Percentiles rank a stretch among this genome's conserved stretches.
phyloP scores from a whole-genome alignment of 805 yeast genomes.

The Wickerhamomyces kurtzmanii region DNA sequence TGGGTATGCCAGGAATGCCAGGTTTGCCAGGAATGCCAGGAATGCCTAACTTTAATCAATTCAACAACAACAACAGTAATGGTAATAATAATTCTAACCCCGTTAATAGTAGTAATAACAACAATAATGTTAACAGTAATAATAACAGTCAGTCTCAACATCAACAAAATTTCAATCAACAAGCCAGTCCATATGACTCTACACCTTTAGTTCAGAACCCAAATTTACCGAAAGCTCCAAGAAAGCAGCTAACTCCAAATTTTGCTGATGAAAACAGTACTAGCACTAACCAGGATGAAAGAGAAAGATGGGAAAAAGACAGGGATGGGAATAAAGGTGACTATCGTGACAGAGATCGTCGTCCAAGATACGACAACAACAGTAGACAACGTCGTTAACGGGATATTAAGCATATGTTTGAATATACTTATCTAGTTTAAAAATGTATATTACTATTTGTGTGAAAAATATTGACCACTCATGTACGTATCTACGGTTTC shows the following conservation, averaged over 20 bases:
- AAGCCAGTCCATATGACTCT: too few relatives aligned
- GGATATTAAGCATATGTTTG: too few relatives aligned
- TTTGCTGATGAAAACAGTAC: too few relatives aligned
- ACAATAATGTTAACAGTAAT: neutral
- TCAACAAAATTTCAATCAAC: too few relatives aligned
- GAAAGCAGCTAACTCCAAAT: too few relatives aligned
- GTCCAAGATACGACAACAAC: slow-evolving; percentile 10
- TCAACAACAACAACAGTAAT: slow-evolving; percentile 1
- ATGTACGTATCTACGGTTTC: too few relatives aligned
- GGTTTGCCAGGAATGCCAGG: slow-evolving; percentile 18
- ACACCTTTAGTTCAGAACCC: slow-evolving; percentile 1
- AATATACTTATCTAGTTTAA: too few relatives aligned
- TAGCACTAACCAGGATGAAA: slow-evolving; percentile 7
- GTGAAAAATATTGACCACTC: too few relatives aligned
- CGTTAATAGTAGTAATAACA: neutral
- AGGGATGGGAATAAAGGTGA: slow-evolving; percentile 6
- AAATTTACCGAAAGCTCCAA: slow-evolving; percentile 9
- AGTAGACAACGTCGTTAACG: too few relatives aligned
- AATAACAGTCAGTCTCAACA: slow-evolving; percentile 3
- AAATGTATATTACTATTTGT: too few relatives aligned
- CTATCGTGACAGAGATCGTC: slow-evolving; percentile 15
- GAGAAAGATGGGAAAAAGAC: slow-evolving; percentile 11
- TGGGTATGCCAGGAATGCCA: slow-evolving; percentile 22
- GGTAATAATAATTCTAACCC: neutral
- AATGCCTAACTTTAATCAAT: slow-evolving; percentile 16